These are phyloP conservation scores for Tieghemiomyces parasiticus DNA, from an alignment of 192 early-diverging fungal genomes.

Conservation along the genomic window DNA sequence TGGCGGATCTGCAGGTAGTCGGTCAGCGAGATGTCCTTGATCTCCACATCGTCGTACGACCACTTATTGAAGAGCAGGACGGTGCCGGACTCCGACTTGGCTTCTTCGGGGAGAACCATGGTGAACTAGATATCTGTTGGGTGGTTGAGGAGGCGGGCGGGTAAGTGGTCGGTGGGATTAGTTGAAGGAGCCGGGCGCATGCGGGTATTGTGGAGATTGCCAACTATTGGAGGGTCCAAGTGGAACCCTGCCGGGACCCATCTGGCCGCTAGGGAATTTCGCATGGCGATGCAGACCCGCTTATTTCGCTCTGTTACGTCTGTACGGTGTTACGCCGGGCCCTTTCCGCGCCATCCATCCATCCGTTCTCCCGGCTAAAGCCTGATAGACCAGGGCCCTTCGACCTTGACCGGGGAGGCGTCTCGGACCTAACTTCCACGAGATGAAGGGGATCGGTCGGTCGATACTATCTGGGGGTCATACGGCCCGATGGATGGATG, in stretches of 20 bases:
- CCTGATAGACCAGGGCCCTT: neutral
- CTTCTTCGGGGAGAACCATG: constrained; percentile 8
- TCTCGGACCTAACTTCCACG: neutral
- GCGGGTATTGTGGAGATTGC: neutral
- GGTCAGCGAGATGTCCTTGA: constrained; percentile 75
- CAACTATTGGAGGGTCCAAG: neutral
- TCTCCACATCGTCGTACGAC: constrained; percentile 75
- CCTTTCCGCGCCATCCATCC: neutral
- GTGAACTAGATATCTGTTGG: neutral
- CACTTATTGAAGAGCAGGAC: constrained; percentile 76
- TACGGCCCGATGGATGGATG: constrained; percentile 2
- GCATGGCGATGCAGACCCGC: neutral
- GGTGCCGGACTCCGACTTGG: constrained; percentile 17
- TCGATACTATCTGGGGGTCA: neutral
- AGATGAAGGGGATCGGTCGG: neutral
- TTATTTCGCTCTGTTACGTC: neutral
- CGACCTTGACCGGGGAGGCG: neutral
- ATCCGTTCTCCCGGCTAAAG: neutral
- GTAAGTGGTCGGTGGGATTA: neutral
- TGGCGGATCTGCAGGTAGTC: constrained; percentile 89
- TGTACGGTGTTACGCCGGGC: neutral
- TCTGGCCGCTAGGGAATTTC: neutral
- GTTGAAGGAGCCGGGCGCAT: neutral
- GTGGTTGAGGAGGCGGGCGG: neutral
- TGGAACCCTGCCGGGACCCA: neutral